Percentiles rank a stretch among this genome's conserved stretches.
Evolutionary conservation across 352 stramenopile genomes (phyloP).

Genomic region (Phytophthora fragariae): DNA sequence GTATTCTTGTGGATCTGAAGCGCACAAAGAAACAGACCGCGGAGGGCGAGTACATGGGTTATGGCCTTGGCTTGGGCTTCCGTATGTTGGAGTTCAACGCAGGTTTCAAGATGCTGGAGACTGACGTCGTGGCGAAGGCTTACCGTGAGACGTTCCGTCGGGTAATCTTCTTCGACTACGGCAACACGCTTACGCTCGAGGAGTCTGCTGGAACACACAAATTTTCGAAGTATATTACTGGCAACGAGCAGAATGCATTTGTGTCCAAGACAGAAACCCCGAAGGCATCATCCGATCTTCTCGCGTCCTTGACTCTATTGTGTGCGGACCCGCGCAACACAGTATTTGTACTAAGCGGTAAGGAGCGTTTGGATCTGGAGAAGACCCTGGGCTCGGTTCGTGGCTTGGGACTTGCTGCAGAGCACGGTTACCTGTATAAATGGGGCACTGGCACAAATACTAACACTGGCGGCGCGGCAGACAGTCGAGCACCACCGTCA

Average conservation of each 20-base stretch:
- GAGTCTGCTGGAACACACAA: slow-evolving; percentile 70
- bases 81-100: slow-evolving; percentile 97
- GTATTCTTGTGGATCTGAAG: slow-evolving; percentile 98
- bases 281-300: slow-evolving; percentile 72
- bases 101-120: slow-evolving; percentile 96
- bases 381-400: slow-evolving; percentile 94
- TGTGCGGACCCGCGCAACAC: slow-evolving; percentile 96
- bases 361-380: slow-evolving; percentile 95
- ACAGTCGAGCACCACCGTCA: slow-evolving; percentile 23
- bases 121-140: slow-evolving; percentile 88
- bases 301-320: slow-evolving; percentile 92
- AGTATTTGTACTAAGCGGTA: slow-evolving; percentile 99
- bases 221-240: slow-evolving; percentile 87
- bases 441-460: slow-evolving; percentile 67
- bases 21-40: slow-evolving; percentile 86
- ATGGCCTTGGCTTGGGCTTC: slow-evolving; percentile 96
- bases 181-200: slow-evolving; percentile 96
- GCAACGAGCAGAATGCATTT: slow-evolving; percentile 37
- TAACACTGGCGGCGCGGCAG: slow-evolving; percentile 47
- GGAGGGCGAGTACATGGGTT: slow-evolving; percentile 94
- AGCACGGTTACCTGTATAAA: slow-evolving; percentile 99
- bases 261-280: slow-evolving; percentile 39
- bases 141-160: slow-evolving; percentile 89
- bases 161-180: slow-evolving; percentile 98
- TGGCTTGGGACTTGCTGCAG: slow-evolving; percentile 95